Conservation (phyloP, 2,329 filamentous ascomycete genomes). For the Cercospora sp. region DNA sequence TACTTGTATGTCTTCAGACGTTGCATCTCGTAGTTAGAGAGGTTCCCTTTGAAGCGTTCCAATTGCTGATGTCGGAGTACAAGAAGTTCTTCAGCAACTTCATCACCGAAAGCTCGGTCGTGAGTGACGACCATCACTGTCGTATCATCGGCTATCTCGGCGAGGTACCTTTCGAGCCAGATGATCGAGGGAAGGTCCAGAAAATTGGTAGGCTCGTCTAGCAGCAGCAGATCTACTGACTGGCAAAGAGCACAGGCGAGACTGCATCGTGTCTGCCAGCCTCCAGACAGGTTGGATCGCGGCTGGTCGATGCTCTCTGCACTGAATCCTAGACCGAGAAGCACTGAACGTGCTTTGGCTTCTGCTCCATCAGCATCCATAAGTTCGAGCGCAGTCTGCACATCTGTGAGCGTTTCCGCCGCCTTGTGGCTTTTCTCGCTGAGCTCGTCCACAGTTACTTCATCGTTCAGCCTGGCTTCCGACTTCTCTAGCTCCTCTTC, state of each 20-base stretch:
- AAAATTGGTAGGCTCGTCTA: slow-evolving; percentile 87
- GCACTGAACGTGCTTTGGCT: slow-evolving; percentile 63
- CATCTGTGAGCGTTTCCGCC: slow-evolving; percentile 54
- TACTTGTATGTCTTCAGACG: slow-evolving; percentile 47
- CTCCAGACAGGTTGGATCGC: slow-evolving; percentile 70
- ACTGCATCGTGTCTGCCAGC: slow-evolving; percentile 48
- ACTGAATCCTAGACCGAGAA: slow-evolving; percentile 71
- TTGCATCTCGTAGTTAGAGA: slow-evolving; percentile 71
- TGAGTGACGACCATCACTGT: slow-evolving; percentile 81
- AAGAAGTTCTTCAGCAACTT: slow-evolving; percentile 72
- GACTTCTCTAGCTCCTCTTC: slow-evolving; percentile 63
- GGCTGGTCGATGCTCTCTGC: slow-evolving; percentile 60
- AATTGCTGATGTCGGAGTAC: slow-evolving; percentile 72
- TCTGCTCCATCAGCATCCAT: slow-evolving; percentile 45
- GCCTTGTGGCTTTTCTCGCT: slow-evolving; percentile 69
- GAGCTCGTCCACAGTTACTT: slow-evolving; percentile 55
- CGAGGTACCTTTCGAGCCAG: slow-evolving; percentile 76
- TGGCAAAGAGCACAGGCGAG: slow-evolving; percentile 63
- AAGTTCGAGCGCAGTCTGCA: slow-evolving; percentile 14
- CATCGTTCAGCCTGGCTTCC: slow-evolving; percentile 42
- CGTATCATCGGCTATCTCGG: slow-evolving; percentile 53
- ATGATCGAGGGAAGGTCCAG: slow-evolving; percentile 80
- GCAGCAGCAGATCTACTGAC: slow-evolving; percentile 72
- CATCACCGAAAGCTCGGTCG: slow-evolving; percentile 76
- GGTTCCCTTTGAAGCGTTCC: slow-evolving; percentile 72